phyloP scores from a whole-genome alignment of 2,329 filamentous ascomycete genomes.

The Blumeria graminis region DNA sequence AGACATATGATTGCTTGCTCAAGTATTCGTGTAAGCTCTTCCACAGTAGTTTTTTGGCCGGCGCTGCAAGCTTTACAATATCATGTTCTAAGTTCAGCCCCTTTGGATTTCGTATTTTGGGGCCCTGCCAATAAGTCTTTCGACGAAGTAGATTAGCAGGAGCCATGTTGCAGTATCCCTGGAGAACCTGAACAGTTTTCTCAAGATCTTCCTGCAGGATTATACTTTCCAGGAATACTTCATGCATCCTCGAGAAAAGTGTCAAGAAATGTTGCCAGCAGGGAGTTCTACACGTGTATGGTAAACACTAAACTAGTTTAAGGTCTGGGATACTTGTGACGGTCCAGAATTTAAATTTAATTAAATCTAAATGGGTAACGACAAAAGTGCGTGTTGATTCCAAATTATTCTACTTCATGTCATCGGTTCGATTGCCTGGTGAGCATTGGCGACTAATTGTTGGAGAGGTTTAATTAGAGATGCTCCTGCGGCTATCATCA shows the following conservation, averaged over 20 bases:
- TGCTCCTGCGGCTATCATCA: too few species aligned
- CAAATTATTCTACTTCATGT: too few species aligned
- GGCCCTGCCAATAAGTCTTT: slow-evolving; percentile 26
- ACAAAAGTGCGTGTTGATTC: too few species aligned
- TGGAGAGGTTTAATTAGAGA: too few species aligned
- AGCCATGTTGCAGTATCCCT: slow-evolving; percentile 31
- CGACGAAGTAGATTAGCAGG: slow-evolving; percentile 25
- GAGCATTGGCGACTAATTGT: too few species aligned
- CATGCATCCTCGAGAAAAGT: slow-evolving; percentile 22
- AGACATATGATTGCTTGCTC: slow-evolving; percentile 28
- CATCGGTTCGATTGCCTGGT: too few species aligned
- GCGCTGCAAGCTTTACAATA: slow-evolving; percentile 4
- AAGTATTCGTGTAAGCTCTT: slow-evolving; percentile 20
- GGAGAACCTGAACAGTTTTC: slow-evolving; percentile 26
- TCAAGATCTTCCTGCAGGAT: slow-evolving; percentile 26
- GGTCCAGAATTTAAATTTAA: too few species aligned
- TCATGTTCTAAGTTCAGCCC: slow-evolving; percentile 6
- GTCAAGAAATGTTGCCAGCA: too few species aligned
- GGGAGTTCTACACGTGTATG: too few species aligned
- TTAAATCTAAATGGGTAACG: too few species aligned
- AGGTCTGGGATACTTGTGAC: too few species aligned
- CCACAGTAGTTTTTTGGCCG: slow-evolving; percentile 5
- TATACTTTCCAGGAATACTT: slow-evolving; percentile 31
- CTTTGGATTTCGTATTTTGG: slow-evolving; percentile 17
- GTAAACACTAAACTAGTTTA: too few species aligned